Conservation (phyloP, 257 asterid species). For the Solanum corneliomulleri region DNA sequence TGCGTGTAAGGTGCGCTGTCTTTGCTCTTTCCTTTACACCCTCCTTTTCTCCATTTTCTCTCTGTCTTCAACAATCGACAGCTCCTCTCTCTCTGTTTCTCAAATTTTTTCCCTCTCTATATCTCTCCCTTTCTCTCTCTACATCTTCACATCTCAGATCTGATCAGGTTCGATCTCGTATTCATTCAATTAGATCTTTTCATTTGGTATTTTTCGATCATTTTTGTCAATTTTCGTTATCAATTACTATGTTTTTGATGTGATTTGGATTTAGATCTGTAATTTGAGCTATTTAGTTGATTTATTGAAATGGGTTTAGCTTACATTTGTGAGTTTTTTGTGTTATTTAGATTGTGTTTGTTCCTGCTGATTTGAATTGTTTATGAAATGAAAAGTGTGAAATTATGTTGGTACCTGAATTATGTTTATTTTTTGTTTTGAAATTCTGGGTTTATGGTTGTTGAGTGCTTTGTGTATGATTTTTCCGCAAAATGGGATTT, state of each 20-base stretch:
- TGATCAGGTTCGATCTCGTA: background rate
- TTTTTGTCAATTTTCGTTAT: background rate
- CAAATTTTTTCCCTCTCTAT: background rate
- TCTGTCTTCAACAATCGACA: conserved; percentile 1
- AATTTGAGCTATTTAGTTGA: background rate
- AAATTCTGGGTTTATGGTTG: background rate
- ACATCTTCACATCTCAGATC: background rate
- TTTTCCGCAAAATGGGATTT: background rate
- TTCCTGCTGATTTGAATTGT: background rate
- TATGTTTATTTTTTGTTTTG: background rate
- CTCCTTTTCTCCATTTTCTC: background rate
- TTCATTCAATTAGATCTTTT: background rate
- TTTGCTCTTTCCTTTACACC: background rate
- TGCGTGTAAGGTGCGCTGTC: conserved; percentile 9
- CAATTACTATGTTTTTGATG: background rate
- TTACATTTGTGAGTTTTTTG: background rate
- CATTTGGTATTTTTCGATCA: background rate
- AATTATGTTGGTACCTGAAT: no score
- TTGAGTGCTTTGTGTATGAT: background rate
- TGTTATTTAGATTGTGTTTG: background rate
- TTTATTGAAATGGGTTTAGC: background rate
- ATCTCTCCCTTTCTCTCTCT: background rate
- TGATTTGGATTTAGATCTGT: background rate
- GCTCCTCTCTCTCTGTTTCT: background rate
- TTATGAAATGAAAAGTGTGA: background rate